Evolutionary conservation across 345 rosid species (phyloP).

Genomic region (Eucalyptus pumila): DNA sequence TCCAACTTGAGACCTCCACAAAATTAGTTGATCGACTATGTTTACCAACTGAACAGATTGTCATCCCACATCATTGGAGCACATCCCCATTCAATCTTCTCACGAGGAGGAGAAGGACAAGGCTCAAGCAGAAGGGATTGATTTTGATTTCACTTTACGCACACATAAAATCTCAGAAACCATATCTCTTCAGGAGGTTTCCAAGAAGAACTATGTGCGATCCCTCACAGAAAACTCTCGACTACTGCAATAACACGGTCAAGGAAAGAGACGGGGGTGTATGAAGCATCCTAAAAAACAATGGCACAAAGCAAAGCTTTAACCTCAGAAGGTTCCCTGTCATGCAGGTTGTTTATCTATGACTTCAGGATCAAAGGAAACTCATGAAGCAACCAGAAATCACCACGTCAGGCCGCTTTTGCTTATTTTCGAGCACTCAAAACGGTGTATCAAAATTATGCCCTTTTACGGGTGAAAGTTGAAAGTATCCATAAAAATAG

Average conservation of each 20-base stretch:
- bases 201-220: conserved; percentile 30
- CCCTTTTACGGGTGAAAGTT: neutral
- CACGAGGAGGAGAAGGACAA: neutral
- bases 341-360: neutral
- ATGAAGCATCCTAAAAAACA: neutral
- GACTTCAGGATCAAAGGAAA: neutral
- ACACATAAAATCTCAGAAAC: conserved; percentile 27
- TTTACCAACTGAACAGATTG: neutral
- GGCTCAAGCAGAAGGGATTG: conserved; percentile 9
- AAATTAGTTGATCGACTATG: neutral
- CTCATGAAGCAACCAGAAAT: neutral
- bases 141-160: conserved; percentile 3
- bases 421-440: neutral
- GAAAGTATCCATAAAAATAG: neutral
- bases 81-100: neutral
- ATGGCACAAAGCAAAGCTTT: neutral
- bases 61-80: neutral
- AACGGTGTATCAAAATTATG: neutral
- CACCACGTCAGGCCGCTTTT: neutral
- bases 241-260: neutral
- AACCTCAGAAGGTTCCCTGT: neutral
- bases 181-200: neutral
- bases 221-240: neutral
- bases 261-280: neutral
- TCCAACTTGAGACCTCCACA: neutral